Percentiles rank a stretch among this genome's conserved stretches.
Evolutionary conservation across 306 rosid genomes (phyloP).

Genomic region (Carpinus viminea): DNA sequence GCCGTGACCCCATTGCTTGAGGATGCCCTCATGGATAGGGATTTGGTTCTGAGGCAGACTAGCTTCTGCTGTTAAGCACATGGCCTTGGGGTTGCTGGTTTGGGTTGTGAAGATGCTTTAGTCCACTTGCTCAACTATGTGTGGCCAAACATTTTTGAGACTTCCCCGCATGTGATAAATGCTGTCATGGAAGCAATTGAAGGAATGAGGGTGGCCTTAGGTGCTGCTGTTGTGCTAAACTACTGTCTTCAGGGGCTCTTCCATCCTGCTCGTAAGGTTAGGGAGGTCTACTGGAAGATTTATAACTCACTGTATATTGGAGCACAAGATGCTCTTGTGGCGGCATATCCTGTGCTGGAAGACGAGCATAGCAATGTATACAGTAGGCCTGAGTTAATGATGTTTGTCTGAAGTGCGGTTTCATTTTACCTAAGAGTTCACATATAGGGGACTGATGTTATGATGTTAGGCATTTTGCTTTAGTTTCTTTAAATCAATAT

Average conservation of each 20-base stretch:
- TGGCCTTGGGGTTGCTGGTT: slow-evolving; percentile 97
- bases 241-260: slow-evolving; percentile 78
- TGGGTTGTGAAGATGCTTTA: slow-evolving; percentile 93
- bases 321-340: slow-evolving; percentile 76
- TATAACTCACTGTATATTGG: slow-evolving; percentile 72
- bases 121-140: slow-evolving; percentile 83
- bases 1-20: slow-evolving; percentile 96
- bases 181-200: slow-evolving; percentile 98
- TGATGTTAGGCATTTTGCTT: background rate
- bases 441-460: background rate
- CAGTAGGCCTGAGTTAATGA: slow-evolving; percentile 59
- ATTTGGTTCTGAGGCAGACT: slow-evolving; percentile 94
- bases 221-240: slow-evolving; percentile 81
- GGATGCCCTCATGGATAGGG: slow-evolving; percentile 96
- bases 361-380: slow-evolving; percentile 64
- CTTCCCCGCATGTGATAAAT: slow-evolving; percentile 92
- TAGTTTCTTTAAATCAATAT: background rate
- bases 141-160: slow-evolving; percentile 96
- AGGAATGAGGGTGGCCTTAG: slow-evolving; percentile 97
- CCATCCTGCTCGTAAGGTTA: slow-evolving; percentile 77
- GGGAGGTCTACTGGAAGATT: slow-evolving; percentile 84
- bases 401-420: slow-evolving; percentile 45
- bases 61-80: slow-evolving; percentile 97
- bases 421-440: background rate
- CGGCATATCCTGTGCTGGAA: slow-evolving; percentile 64